Evolutionary conservation across 352 stramenopile species (phyloP).

Genomic region (Globisporangium cystogenes): DNA sequence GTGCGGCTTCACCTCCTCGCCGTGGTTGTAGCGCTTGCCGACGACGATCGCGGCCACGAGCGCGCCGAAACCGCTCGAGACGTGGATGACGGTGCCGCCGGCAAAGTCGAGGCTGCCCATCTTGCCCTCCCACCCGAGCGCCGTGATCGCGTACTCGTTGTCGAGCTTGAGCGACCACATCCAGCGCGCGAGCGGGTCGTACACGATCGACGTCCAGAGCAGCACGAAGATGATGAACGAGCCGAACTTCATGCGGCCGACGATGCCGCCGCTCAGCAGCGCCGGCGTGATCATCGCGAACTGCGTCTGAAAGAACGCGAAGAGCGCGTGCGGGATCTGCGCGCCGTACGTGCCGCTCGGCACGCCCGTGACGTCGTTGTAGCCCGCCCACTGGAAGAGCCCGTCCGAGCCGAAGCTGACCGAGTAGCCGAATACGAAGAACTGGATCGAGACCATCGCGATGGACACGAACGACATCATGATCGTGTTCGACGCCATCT

Average conservation of each 20-base stretch:
- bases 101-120: conserved; percentile 80
- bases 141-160: conserved; percentile 28
- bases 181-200: conserved; percentile 81
- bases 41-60: conserved; percentile 69
- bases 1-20: conserved; percentile 65
- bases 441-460: conserved; percentile 77
- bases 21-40: conserved; percentile 69
- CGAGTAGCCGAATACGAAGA: conserved; percentile 74
- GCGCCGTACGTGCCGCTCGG: conserved; percentile 47
- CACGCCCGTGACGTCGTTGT: conserved; percentile 45
- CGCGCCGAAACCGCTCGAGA: conserved; percentile 71
- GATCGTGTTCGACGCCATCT: conserved; percentile 77
- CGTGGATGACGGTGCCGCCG: conserved; percentile 80
- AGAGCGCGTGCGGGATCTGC: conserved; percentile 62
- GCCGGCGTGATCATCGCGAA: conserved; percentile 81
- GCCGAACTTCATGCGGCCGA: conserved; percentile 81
- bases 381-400: conserved; percentile 49
- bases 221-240: conserved; percentile 72
- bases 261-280: conserved; percentile 68
- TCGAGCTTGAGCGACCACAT: conserved; percentile 79
- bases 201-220: conserved; percentile 81
- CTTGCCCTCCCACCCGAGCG: conserved; percentile 60
- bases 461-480: conserved; percentile 79
- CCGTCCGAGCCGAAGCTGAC: conserved; percentile 51
- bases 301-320: conserved; percentile 79